These are phyloP conservation scores for Suhomyces wounanorum DNA, from an alignment of 1,139 yeast genomes.

Conservation along the genomic window DNA sequence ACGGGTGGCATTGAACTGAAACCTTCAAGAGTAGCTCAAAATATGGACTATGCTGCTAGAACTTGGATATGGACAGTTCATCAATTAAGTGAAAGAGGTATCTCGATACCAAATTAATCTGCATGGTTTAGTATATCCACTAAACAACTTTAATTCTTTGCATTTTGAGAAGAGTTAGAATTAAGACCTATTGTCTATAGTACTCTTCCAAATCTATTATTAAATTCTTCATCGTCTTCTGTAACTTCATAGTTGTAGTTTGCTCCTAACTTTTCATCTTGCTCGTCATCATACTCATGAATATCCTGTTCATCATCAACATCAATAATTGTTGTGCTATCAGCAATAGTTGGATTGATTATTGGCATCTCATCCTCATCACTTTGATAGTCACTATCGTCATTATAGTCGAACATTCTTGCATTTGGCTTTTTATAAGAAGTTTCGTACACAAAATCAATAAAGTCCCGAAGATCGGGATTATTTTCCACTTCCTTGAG, in stretches of 20 bases:
- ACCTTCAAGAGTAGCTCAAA: constrained; percentile 61
- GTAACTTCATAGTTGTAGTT: constrained; percentile 2
- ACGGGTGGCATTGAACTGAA: constrained; percentile 57
- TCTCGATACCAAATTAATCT: constrained; percentile 21
- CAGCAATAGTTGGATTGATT: neutral
- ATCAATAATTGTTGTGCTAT: constrained; percentile 13
- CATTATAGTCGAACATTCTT: constrained; percentile 11
- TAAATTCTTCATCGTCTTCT: constrained; percentile 2
- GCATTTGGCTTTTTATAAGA: neutral
- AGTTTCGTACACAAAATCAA: constrained; percentile 13
- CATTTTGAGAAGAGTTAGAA: neutral
- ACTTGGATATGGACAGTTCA: constrained; percentile 86
- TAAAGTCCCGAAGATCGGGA: constrained; percentile 17
- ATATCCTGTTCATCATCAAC: constrained; percentile 19
- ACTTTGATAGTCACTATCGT: constrained; percentile 21
- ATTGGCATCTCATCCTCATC: constrained; percentile 6
- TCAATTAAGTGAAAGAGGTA: constrained; percentile 54
- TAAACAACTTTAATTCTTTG: constrained; percentile 6
- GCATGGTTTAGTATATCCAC: neutral
- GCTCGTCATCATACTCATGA: constrained; percentile 17
- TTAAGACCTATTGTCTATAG: neutral
- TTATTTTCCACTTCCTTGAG: constrained; percentile 3
- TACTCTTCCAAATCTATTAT: constrained; percentile 3
- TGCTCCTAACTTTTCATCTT: constrained; percentile 11
- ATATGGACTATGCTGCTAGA: constrained; percentile 62